These are phyloP conservation scores for Ceratobasidium sp. DNA, from an alignment of 1,284 basidiomycete species.

Conservation along the genomic window DNA sequence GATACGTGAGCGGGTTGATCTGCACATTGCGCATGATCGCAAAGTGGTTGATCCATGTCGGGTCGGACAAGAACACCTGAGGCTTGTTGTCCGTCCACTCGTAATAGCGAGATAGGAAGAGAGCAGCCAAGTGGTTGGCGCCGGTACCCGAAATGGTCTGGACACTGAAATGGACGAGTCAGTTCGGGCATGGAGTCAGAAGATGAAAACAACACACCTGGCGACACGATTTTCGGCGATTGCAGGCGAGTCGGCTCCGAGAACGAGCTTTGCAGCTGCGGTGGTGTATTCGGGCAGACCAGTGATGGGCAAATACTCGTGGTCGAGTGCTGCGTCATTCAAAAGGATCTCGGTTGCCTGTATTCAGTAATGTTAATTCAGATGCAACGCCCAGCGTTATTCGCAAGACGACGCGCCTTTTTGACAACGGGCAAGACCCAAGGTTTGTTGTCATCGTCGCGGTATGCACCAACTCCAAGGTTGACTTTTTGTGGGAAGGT, in stretches of 20 bases:
- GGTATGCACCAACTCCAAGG: constrained; percentile 89
- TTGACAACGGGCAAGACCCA: constrained; percentile 94
- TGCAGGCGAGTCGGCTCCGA: constrained; percentile 78
- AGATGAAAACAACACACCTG: constrained; percentile 52
- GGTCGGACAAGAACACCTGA: constrained; percentile 84
- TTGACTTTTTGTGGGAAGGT: constrained; percentile 86
- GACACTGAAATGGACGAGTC: constrained; percentile 64
- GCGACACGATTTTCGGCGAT: constrained; percentile 74
- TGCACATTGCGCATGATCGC: constrained; percentile 88
- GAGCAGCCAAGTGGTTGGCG: constrained; percentile 90
- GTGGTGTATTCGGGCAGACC: constrained; percentile 84
- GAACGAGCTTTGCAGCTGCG: constrained; percentile 83
- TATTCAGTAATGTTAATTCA: constrained; percentile 36
- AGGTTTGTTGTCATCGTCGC: constrained; percentile 85
- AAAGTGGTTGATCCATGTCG: constrained; percentile 95
- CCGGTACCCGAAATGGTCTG: constrained; percentile 97
- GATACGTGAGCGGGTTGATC: constrained; percentile 82
- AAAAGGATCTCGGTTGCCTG: constrained; percentile 81
- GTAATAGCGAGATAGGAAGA: constrained; percentile 91
- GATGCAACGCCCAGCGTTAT: background rate
- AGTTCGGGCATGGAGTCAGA: constrained; percentile 3
- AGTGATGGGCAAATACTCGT: constrained; percentile 94
- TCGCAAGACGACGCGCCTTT: constrained; percentile 65
- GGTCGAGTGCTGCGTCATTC: constrained; percentile 79
- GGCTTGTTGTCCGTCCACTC: constrained; percentile 68